Evolutionary conservation across 192 early-diverging fungal species (phyloP).

Genomic region (Allomyces javanicus): DNA sequence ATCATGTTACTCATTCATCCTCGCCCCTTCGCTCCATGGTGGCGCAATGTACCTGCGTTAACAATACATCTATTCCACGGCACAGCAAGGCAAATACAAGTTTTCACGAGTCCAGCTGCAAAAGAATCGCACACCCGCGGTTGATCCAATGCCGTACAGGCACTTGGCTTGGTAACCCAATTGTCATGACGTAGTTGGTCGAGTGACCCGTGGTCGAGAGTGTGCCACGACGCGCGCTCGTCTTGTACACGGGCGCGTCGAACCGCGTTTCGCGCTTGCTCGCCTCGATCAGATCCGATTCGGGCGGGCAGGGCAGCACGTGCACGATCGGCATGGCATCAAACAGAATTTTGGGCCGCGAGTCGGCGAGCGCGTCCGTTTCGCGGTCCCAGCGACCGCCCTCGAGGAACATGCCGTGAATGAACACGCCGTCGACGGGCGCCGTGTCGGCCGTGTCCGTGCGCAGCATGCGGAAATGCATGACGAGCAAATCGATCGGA

Average conservation of each 20-base stretch:
- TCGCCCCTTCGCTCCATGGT: too few species aligned
- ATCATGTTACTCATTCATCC: too few species aligned
- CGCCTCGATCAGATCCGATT: not conserved
- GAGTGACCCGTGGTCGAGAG: conserved; percentile 42
- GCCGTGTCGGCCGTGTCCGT: conserved; percentile 6
- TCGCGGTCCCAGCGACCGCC: conserved; percentile 33
- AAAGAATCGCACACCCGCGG: conserved; percentile 32
- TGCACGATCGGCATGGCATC: conserved; percentile 25
- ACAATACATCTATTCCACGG: too few species aligned
- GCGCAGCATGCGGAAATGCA: conserved; percentile 27
- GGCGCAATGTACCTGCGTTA: too few species aligned
- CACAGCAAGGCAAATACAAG: not conserved
- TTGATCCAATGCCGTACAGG: conserved; percentile 34
- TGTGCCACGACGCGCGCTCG: conserved; percentile 37
- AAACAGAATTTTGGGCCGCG: conserved; percentile 31
- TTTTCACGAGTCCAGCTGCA: not conserved
- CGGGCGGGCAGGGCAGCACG: conserved; percentile 5
- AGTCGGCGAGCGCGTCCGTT: conserved; percentile 23
- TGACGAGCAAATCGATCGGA: conserved; percentile 36
- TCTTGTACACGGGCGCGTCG: conserved; percentile 42
- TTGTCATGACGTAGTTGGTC: conserved; percentile 41
- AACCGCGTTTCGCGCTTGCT: conserved; percentile 14
- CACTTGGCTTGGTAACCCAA: conserved; percentile 28
- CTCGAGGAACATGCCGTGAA: conserved; percentile 31
- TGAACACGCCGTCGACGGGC: conserved; percentile 30